Evolutionary conservation across 140 eudicot genomes (phyloP).

Genomic region (Cichorium intybus): DNA sequence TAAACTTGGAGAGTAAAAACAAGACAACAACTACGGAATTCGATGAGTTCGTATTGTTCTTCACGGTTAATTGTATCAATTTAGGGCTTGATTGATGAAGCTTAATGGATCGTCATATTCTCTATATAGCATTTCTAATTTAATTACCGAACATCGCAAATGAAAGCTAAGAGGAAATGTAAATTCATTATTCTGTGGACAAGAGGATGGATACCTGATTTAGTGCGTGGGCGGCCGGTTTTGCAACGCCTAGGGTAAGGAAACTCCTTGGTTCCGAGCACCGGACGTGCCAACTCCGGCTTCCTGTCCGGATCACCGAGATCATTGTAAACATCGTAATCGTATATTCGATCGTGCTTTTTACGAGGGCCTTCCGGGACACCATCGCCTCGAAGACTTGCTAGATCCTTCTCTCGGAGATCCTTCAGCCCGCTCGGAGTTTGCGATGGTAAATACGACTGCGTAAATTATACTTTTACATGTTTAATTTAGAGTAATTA

Average conservation of each 20-base stretch:
- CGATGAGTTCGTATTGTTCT: no score
- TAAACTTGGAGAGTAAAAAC: no score
- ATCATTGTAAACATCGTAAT: conserved; percentile 77
- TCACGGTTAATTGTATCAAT: no score
- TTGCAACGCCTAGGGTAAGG: conserved; percentile 86
- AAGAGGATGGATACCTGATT: conserved; percentile 33
- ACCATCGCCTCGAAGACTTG: conserved; percentile 58
- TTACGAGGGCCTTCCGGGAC: conserved; percentile 41
- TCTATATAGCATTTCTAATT: neutral
- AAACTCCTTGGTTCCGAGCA: conserved; percentile 53
- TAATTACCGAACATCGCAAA: neutral
- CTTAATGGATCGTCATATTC: neutral
- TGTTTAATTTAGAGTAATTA: no score
- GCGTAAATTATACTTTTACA: no score
- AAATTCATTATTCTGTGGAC: neutral
- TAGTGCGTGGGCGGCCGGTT: conserved; percentile 57
- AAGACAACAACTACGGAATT: no score
- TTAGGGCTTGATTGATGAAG: conserved; percentile 2
- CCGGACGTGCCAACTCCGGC: conserved; percentile 43
- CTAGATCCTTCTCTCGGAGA: conserved; percentile 51
- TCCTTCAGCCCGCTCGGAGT: conserved; percentile 58
- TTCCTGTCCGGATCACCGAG: conserved; percentile 57
- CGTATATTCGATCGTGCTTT: conserved; percentile 54
- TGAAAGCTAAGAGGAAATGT: neutral
- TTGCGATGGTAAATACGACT: conserved; percentile 69